Evolutionary conservation across 305 asterid genomes (phyloP).

Genomic region (Petunia hybrid): DNA sequence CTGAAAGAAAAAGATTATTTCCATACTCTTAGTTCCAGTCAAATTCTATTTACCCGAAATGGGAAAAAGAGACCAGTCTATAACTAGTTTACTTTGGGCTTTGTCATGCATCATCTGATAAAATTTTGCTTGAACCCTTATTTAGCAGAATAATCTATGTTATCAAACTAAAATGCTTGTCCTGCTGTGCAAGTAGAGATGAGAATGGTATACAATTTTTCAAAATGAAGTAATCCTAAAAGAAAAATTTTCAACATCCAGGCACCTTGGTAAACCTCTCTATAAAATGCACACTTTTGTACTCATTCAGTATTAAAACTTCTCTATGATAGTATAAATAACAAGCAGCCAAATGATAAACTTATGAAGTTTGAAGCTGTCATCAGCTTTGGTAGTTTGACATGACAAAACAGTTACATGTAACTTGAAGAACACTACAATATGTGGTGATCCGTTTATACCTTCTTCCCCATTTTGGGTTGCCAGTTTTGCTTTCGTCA

Average conservation of each 20-base stretch:
- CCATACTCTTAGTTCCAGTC: conserved; percentile 5
- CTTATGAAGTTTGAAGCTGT: conserved; percentile 1
- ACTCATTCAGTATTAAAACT: neutral
- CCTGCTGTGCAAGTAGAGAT: neutral
- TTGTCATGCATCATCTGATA: conserved; percentile 17
- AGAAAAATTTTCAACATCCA: neutral
- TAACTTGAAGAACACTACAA: conserved; percentile 12
- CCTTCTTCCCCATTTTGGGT: conserved; percentile 9
- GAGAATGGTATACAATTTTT: neutral
- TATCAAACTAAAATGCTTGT: conserved; percentile 7
- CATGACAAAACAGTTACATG: neutral
- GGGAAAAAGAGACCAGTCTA: neutral
- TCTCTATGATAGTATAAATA: neutral
- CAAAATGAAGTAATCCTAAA: neutral
- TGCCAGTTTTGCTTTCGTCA: neutral
- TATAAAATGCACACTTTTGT: neutral
- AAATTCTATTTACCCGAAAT: neutral
- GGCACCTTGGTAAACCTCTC: neutral
- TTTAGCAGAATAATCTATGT: neutral
- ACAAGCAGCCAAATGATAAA: neutral
- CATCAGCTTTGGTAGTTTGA: conserved; percentile 12
- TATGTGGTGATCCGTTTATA: neutral
- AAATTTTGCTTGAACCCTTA: conserved; percentile 6
- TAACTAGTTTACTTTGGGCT: neutral
- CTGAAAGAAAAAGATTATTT: neutral